phyloP scores from a whole-genome alignment of 2,329 filamentous ascomycete genomes.

The Fusarium subglutinans region DNA sequence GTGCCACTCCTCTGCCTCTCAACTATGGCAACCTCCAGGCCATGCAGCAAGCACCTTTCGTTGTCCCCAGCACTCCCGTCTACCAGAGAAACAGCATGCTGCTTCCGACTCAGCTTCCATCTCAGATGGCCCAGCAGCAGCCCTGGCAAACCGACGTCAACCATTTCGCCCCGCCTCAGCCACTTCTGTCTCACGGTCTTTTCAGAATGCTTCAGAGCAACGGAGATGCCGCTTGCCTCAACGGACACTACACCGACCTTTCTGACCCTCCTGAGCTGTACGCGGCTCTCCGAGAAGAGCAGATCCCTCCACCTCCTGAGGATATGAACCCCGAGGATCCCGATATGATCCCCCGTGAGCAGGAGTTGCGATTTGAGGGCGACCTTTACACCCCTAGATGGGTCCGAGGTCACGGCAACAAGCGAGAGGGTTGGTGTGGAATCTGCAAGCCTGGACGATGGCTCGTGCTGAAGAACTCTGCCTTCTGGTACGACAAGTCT shows the following conservation, averaged over 20 bases:
- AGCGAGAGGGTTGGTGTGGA: conserved; percentile 89
- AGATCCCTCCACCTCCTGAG: conserved; percentile 76
- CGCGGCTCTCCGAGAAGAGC: conserved; percentile 77
- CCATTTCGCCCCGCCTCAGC: conserved; percentile 67
- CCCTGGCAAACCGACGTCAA: conserved; percentile 60
- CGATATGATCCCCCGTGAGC: conserved; percentile 79
- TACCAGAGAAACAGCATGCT: conserved; percentile 68
- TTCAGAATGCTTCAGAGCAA: conserved; percentile 81
- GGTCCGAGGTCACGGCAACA: conserved; percentile 87
- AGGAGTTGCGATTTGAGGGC: conserved; percentile 80
- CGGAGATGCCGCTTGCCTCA: conserved; percentile 72
- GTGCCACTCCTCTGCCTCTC: conserved; percentile 59
- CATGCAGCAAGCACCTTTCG: conserved; percentile 64
- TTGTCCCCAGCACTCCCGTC: conserved; percentile 61
- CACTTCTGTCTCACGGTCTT: conserved; percentile 74
- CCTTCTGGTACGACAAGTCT: conserved; percentile 93
- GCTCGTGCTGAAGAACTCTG: conserved; percentile 89
- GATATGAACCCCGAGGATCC: conserved; percentile 84
- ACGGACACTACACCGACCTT: conserved; percentile 76
- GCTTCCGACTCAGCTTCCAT: conserved; percentile 58
- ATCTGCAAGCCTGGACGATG: conserved; percentile 87
- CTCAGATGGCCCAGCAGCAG: conserved; percentile 61
- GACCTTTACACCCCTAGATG: conserved; percentile 86
- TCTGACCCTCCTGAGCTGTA: conserved; percentile 82
- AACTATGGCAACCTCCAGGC: conserved; percentile 65